Percentiles rank a stretch among this genome's conserved stretches.
Conservation (phyloP, 169 alveolate species). For the Cryptosporidium xiaoi region DNA sequence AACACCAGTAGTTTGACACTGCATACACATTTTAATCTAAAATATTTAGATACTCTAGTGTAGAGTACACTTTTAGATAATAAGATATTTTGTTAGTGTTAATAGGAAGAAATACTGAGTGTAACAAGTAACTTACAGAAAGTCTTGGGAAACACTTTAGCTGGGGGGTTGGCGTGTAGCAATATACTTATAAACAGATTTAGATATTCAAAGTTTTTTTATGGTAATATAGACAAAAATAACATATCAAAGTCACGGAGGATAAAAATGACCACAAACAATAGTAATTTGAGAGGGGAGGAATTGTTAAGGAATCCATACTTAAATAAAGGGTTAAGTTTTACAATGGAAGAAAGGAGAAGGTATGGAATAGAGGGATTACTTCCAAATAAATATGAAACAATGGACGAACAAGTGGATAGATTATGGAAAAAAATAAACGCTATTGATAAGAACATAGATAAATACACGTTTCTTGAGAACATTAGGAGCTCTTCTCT, state of each 20-base stretch:
- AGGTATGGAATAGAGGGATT: conserved; percentile 73
- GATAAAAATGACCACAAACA: not conserved
- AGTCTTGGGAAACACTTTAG: no score
- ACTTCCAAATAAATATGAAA: conserved; percentile 61
- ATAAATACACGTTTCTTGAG: conserved; percentile 75
- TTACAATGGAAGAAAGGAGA: conserved; percentile 75
- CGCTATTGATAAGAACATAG: conserved; percentile 31
- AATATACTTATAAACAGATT: no score
- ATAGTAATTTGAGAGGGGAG: conserved; percentile 16
- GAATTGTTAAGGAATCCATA: conserved; percentile 77
- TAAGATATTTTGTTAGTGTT: no score
- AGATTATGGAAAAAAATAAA: conserved; percentile 12
- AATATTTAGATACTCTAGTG: no score
- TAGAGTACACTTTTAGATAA: no score
- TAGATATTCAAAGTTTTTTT: no score
- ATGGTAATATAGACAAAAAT: not conserved
- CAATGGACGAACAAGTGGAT: conserved; percentile 75
- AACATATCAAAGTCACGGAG: not conserved
- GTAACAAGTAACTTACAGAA: no score
- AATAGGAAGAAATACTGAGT: no score
- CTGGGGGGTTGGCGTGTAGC: no score
- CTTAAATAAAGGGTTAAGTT: conserved; percentile 74
- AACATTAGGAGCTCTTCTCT: conserved; percentile 74
- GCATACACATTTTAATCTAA: no score
- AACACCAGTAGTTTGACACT: no score